Base-by-base conservation (phyloP, 2,329 filamentous ascomycete genomes). In the Sarocladiaceae sp. region DNA sequence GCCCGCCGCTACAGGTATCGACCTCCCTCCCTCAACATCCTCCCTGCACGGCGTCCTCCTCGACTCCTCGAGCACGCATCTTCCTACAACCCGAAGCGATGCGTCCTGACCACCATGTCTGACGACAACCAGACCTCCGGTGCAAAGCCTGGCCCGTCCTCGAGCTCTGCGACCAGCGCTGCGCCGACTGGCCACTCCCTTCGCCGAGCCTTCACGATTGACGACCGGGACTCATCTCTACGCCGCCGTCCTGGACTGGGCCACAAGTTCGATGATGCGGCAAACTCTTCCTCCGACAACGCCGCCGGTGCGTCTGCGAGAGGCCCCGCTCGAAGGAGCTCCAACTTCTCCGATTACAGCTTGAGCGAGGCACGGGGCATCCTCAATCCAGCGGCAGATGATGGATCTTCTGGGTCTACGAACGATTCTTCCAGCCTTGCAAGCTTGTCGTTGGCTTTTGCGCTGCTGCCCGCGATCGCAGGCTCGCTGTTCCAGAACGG, bases 401-500 rank as follows among this genome's bases (percentile, higher is more conserved):
- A 63, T 19, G 52, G 50, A 43, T 47, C 62, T n/a, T 59, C 64
- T 31, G 51, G 71, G 21, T 47, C 65, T 20, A 55, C 65, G 15
- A 61, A 69, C 13, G 78, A 83, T 29, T 70, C 78, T 44, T 84
- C 85, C 2, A 73, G 81, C 48, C 88, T 88, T 78, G 82, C 93
- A 49, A 86, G 82, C 2, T 70, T 86, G n/a, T 89, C 91, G 1
- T 68, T 97, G 26, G 83, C 80, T 0, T 84, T 95, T 59, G 90
- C 88, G 3, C 73, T 96, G 39, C 67, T 97, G 12, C 91, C 91
- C 3, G 89, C 90, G 1, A 59, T 95, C n/a, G 88, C 81, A 1
- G 91, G 90, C 0, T 65, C 94, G 40, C 69, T 96, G 46, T 94
- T 95, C 60, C 78, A 85, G 48, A 86, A 95, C 66, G 91, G 91